A percentile compares a stretch with the other conserved stretches of the same genome.
These are phyloP conservation scores for Zymoseptoria tritici DNA, from an alignment of 2,329 filamentous ascomycete genomes.

Conservation along the genomic window DNA sequence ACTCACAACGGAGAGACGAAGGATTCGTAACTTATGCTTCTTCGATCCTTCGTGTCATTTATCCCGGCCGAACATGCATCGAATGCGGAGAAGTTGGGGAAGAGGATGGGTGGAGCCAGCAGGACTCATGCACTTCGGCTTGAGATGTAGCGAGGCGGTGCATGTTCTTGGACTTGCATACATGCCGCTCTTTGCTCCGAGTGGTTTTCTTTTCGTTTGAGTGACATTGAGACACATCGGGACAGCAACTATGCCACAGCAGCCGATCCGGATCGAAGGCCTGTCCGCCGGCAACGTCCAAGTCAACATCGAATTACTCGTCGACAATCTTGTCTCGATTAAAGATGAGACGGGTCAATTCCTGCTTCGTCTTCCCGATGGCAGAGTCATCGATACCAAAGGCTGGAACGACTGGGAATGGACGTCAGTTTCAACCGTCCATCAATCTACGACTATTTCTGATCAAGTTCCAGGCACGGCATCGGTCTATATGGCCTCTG, in stretches of 20 bases:
- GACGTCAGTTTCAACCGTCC: constrained; percentile 8
- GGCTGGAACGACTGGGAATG: constrained; percentile 74
- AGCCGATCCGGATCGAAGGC: constrained; percentile 28
- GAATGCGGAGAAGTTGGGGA: constrained; percentile 5
- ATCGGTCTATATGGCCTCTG: constrained; percentile 74
- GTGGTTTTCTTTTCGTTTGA: background rate
- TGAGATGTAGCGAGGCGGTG: constrained; percentile 3
- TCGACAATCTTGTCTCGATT: constrained; percentile 69
- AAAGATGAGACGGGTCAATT: constrained; percentile 68
- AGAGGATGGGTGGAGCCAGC: background rate
- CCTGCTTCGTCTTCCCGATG: constrained; percentile 62
- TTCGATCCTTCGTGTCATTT: too few species aligned
- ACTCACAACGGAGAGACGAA: background rate
- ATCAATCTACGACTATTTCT: background rate
- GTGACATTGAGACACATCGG: background rate
- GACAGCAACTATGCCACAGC: constrained; percentile 33
- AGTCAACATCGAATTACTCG: constrained; percentile 56
- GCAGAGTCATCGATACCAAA: constrained; percentile 74
- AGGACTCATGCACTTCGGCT: background rate
- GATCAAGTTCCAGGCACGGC: constrained; percentile 52
- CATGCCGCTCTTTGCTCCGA: background rate
- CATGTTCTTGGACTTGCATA: background rate
- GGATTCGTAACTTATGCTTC: too few species aligned
- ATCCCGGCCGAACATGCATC: background rate
- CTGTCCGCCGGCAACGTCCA: constrained; percentile 41